Percentiles rank a stretch among this genome's conserved stretches.
Evolutionary conservation across 208 protist species (phyloP).

Genomic region (Wallacemonas sp.): DNA sequence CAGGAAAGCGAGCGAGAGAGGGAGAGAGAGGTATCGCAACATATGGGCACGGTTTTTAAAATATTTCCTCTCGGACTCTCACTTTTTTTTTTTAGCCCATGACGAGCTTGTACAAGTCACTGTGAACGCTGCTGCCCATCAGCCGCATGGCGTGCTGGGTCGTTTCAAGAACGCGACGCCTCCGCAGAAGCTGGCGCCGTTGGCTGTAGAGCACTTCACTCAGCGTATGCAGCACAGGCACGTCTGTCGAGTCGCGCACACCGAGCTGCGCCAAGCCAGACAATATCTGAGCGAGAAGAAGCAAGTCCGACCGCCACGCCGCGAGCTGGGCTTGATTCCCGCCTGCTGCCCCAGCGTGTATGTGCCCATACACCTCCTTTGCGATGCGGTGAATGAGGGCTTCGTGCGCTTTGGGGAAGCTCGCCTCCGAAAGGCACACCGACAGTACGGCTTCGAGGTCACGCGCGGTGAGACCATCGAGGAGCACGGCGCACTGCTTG

Average conservation of each 20-base stretch:
- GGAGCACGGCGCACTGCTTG: background rate
- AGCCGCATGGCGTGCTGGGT: conserved; percentile 41
- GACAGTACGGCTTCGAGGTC: conserved; percentile 30
- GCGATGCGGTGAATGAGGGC: conserved; percentile 14
- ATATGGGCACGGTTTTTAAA: no score
- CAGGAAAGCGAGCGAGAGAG: no score
- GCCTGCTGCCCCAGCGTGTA: background rate
- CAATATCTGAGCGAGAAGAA: conserved; percentile 22
- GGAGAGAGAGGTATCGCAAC: no score
- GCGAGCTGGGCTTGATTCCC: background rate
- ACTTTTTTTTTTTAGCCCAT: no score
- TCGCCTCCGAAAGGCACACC: conserved; percentile 21
- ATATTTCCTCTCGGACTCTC: no score
- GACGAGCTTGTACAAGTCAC: conserved; percentile 34
- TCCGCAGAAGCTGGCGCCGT: conserved; percentile 53
- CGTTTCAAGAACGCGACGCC: conserved; percentile 49
- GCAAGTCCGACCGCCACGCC: conserved; percentile 30
- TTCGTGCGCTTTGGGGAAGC: conserved; percentile 21
- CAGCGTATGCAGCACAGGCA: conserved; percentile 43
- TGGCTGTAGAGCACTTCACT: conserved; percentile 54
- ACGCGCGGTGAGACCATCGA: conserved; percentile 11
- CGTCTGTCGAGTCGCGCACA: conserved; percentile 19
- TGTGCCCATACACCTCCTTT: conserved; percentile 7
- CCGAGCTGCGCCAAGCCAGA: conserved; percentile 7
- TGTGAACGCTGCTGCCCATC: conserved; percentile 39